A percentile compares a stretch with the other conserved stretches of the same genome.
Conservation (phyloP, 768 basidiomycete species). For the Chlorophyllum brunneum region DNA sequence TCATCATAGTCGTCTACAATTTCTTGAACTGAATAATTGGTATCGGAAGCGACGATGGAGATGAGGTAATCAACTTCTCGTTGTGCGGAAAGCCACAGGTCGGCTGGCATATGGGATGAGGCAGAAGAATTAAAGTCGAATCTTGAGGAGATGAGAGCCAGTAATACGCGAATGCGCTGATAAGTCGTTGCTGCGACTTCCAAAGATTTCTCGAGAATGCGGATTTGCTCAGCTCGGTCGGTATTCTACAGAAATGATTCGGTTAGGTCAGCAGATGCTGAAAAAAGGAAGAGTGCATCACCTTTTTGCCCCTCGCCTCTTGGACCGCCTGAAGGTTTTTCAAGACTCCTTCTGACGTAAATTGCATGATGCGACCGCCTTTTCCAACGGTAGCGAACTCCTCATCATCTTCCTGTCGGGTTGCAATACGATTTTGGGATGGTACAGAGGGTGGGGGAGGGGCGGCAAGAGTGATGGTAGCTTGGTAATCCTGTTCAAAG, state of each 20-base stretch:
- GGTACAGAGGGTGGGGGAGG: constrained; percentile 28
- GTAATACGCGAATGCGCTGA: constrained; percentile 89
- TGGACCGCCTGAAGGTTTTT: constrained; percentile 89
- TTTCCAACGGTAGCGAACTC: constrained; percentile 90
- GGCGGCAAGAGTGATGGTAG: constrained; percentile 45
- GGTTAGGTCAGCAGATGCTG: constrained; percentile 1
- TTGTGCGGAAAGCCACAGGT: constrained; percentile 86
- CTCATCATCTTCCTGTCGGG: constrained; percentile 49
- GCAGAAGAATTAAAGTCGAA: constrained; percentile 95
- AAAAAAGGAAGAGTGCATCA: constrained; percentile 28
- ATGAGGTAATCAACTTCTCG: constrained; percentile 87
- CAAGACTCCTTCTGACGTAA: constrained; percentile 83
- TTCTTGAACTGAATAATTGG: constrained; percentile 82
- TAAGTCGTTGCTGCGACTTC: constrained; percentile 86
- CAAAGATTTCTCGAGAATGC: constrained; percentile 82
- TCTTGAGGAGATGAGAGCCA: constrained; percentile 89
- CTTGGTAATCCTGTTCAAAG: constrained; percentile 74
- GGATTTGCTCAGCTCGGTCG: constrained; percentile 91
- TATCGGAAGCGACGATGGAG: constrained; percentile 66
- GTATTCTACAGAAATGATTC: constrained; percentile 66
- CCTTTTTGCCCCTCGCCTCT: constrained; percentile 96
- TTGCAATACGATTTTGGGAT: constrained; percentile 33
- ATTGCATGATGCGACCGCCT: constrained; percentile 80
- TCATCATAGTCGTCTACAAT: constrained; percentile 91
- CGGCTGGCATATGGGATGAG: constrained; percentile 84